Evolutionary conservation across 2,329 filamentous ascomycete genomes (phyloP).

Genomic region (Leptographium flavum): DNA sequence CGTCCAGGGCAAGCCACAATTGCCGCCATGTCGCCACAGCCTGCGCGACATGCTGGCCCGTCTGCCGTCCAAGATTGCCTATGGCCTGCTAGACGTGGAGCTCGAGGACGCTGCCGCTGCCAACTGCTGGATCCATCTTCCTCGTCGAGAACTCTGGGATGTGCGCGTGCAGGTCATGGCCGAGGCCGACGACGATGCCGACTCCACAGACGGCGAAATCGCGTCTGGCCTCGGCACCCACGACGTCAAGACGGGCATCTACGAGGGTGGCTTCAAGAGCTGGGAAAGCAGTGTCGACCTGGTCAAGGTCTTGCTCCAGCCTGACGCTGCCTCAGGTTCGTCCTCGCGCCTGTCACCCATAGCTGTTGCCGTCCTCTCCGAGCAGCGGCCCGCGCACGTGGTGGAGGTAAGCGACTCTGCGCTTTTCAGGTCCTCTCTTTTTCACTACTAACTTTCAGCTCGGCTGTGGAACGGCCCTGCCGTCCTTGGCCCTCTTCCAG

Average conservation of each 20-base stretch:
- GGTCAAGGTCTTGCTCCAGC: conserved; percentile 47
- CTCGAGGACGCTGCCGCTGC: conserved; percentile 25
- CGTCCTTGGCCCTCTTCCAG: conserved; percentile 57
- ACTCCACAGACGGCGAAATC: conserved; percentile 20
- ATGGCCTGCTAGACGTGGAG: conserved; percentile 43
- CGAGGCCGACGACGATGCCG: conserved; percentile 39
- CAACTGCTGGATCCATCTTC: conserved; percentile 33
- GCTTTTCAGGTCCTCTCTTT: too few relatives aligned
- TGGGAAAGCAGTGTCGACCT: conserved; percentile 79
- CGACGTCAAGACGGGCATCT: conserved; percentile 68
- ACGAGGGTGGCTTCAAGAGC: conserved; percentile 80
- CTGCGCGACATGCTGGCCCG: conserved; percentile 35
- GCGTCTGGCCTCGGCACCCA: conserved; percentile 45
- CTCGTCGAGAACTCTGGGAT: conserved; percentile 68
- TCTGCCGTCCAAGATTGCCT: conserved; percentile 63
- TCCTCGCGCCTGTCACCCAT: conserved; percentile 7
- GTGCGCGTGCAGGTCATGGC: conserved; percentile 71
- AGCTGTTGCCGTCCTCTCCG: conserved; percentile 9
- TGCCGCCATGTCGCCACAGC: conserved; percentile 38
- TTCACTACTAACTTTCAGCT: conserved; percentile 35
- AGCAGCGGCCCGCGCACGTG: conserved; percentile 25
- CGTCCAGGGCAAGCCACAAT: conserved; percentile 44
- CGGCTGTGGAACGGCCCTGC: conserved; percentile 65
- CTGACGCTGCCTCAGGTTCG: conserved; percentile 19
- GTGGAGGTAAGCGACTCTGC: conserved; percentile 48